These are phyloP conservation scores for Arthrobotrys sphaeroides DNA, from an alignment of 2,329 filamentous ascomycete species.

Conservation along the genomic window DNA sequence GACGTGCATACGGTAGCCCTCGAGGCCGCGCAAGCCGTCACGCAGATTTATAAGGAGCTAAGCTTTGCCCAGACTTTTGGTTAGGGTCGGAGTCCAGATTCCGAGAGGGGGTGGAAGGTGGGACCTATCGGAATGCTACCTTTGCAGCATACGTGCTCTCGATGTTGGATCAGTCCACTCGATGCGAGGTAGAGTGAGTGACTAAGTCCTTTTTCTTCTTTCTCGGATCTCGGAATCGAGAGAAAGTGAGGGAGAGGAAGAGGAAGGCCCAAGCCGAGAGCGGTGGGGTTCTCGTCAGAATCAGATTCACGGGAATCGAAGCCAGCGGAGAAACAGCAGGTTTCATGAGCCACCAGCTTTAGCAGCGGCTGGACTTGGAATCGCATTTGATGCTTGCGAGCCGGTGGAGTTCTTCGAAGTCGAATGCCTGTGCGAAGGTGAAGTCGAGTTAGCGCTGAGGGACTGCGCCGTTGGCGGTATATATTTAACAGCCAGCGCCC, in stretches of 20 bases:
- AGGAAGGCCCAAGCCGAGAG: conserved; percentile 33
- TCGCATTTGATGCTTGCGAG: no score
- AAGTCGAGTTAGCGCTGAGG: background rate
- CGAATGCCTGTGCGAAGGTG: no score
- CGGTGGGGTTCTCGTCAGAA: no score
- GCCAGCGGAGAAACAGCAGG: background rate
- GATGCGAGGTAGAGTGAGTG: conserved; percentile 17
- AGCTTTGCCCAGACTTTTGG: conserved; percentile 50
- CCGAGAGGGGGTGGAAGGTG: background rate
- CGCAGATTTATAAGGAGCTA: conserved; percentile 29
- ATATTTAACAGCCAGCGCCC: background rate
- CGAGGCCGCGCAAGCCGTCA: conserved; percentile 26
- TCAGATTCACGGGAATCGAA: background rate
- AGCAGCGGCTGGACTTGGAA: conserved; percentile 4
- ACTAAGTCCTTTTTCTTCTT: no score
- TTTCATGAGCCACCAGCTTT: conserved; percentile 17
- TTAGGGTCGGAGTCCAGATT: background rate
- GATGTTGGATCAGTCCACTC: background rate
- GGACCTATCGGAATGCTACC: conserved; percentile 52
- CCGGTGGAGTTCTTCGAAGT: no score
- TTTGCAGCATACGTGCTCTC: no score
- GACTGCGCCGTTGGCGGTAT: background rate
- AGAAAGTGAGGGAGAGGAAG: background rate
- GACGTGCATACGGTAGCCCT: no score
- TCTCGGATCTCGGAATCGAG: conserved; percentile 21